Evolutionary conservation across 495 filamentous ascomycete genomes (phyloP), one percentile per base, ranked within the genome.

Genomic region (Trichoderma parareesei): DNA sequence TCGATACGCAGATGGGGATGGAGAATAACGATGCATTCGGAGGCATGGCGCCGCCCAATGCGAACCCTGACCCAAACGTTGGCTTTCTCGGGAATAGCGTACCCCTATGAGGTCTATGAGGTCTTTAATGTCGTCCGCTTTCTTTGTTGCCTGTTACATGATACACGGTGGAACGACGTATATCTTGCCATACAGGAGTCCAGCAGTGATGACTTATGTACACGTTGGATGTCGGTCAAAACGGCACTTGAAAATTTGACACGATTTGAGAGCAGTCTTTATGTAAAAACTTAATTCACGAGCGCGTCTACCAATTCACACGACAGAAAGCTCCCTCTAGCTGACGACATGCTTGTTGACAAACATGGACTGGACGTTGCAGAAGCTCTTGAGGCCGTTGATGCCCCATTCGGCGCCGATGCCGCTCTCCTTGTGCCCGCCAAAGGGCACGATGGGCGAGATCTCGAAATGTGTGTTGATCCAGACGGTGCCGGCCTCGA

Each of bases 401-500:
- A 74, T 41, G 7, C 79, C 79, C 75, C 76, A 76, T 64, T 85
- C 85, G 60, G 73, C 74, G 6, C 85, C 84, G 62, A 85, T 76
- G 8, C 85, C 85, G 57, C 75, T 79, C 65, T 82, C 72, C 77
- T 86, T 85, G 68, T 82, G 79, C 3, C 84, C 84, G 35, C 78
- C 80, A 66, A 85, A 85, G 43, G 44, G 49, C 35, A 37, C 62
- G 13, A 38, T 37, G 27, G 62, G 43, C 20, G 37, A 38, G 44
- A 49, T 40, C 62, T 35, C 27, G 37, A 49, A 46, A 43, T 46
- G 75, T 65, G 71, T 71, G 71, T 87, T 87, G 60, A 88, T 82
- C 80, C 81, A 87, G 20, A 87, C 83, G n/a, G 71, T 78, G 3
- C 85, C 85, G 0, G 82, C 79, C 67, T 84, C 76, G 33, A 88